These are phyloP conservation scores for Ustanciosporium gigantosporum DNA, from an alignment of 1,284 basidiomycete genomes.

Conservation along the genomic window DNA sequence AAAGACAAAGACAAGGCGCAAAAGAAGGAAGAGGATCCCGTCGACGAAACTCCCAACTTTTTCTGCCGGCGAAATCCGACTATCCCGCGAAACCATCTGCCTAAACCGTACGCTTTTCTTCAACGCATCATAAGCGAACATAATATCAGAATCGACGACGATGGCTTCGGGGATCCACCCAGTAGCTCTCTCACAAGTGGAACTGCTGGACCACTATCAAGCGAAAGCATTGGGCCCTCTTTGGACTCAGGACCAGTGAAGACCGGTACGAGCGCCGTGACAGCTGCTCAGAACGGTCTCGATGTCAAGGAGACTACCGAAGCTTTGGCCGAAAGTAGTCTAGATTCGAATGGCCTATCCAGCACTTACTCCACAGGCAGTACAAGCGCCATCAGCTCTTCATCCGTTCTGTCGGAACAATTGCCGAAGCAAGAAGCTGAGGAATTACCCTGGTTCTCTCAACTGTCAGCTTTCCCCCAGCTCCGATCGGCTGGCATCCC, in stretches of 20 bases:
- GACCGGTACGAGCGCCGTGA: conserved; percentile 12
- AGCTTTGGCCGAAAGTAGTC: conserved; percentile 12
- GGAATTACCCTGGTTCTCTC: conserved; percentile 49
- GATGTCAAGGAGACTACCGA: conserved; percentile 17
- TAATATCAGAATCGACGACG: conserved; percentile 4
- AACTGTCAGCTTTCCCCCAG: conserved; percentile 43
- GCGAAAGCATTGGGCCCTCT: background rate
- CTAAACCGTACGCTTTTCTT: conserved; percentile 31
- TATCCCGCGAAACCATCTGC: conserved; percentile 23
- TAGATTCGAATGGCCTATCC: background rate
- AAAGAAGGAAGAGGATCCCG: background rate
- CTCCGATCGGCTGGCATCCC: conserved; percentile 39
- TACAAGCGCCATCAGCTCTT: background rate
- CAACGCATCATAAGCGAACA: conserved; percentile 39
- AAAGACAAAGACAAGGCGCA: conserved; percentile 2
- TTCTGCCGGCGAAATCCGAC: conserved; percentile 37
- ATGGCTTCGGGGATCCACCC: background rate
- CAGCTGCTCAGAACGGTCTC: conserved; percentile 27
- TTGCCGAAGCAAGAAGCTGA: conserved; percentile 5
- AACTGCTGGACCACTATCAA: background rate
- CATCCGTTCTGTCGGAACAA: background rate
- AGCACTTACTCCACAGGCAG: background rate
- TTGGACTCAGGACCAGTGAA: conserved; percentile 11
- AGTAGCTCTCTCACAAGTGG: background rate
- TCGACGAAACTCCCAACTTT: conserved; percentile 22